A percentile compares a stretch with the other conserved stretches of the same genome.
These are phyloP conservation scores for Groenewaldozyma salmanticensis DNA, from an alignment of 805 yeast species.

Conservation along the genomic window DNA sequence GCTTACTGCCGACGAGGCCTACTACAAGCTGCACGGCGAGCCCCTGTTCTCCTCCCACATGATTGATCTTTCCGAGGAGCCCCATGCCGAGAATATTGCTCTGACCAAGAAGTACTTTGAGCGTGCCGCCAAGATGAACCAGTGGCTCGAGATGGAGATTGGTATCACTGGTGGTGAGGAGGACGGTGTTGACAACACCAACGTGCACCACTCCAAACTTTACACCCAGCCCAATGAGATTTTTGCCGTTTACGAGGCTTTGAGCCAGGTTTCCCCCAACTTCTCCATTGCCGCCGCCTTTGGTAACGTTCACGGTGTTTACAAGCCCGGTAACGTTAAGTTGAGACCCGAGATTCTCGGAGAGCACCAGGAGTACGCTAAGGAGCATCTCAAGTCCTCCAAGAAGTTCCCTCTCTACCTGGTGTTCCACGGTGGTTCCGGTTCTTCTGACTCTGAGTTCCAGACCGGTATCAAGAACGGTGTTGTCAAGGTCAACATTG, in stretches of 20 bases:
- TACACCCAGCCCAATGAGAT: conserved; percentile 97
- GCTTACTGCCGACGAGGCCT: conserved; percentile 93
- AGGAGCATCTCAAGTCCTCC: conserved; percentile 47
- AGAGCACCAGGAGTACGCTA: conserved; percentile 88
- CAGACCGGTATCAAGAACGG: conserved; percentile 85
- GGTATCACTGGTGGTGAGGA: conserved; percentile 99
- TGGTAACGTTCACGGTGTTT: conserved; percentile 99
- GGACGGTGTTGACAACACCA: conserved; percentile 99
- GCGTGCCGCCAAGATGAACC: conserved; percentile 88
- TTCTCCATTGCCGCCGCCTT: conserved; percentile 99
- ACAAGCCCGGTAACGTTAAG: conserved; percentile 97
- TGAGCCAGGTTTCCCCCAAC: conserved; percentile 86
- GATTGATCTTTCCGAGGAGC: conserved; percentile 96
- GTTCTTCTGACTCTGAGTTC: conserved; percentile 87
- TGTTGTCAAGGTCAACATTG: conserved; percentile 98
- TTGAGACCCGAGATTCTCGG: conserved; percentile 89
- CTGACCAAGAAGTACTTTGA: conserved; percentile 90
- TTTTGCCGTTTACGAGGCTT: conserved; percentile 80
- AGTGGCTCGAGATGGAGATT: conserved; percentile 99
- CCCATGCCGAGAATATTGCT: conserved; percentile 90
- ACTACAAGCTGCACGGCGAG: conserved; percentile 76
- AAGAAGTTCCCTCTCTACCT: conserved; percentile 73
- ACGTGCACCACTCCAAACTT: conserved; percentile 73
- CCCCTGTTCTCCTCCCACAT: conserved; percentile 98
- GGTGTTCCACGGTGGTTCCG: conserved; percentile 99